Percentiles rank a stretch among this genome's conserved stretches.
Conservation (phyloP, 2,329 filamentous ascomycete genomes). For the Monosporascus sp. region DNA sequence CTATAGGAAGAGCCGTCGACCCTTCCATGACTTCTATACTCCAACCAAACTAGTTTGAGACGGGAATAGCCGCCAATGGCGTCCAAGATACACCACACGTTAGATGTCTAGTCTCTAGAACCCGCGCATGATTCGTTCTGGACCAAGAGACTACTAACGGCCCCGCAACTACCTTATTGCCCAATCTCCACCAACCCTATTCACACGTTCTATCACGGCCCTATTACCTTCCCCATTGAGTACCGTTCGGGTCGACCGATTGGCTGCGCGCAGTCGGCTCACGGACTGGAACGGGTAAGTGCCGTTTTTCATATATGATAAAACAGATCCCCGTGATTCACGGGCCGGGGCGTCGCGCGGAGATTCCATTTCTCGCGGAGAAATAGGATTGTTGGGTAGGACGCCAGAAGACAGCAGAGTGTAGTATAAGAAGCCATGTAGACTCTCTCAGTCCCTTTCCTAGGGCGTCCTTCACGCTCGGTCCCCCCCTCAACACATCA, state of each 20-base stretch:
- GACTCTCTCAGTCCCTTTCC: background rate
- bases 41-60: no score
- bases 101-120: background rate
- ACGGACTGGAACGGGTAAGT: slow-evolving; percentile 14
- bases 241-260: slow-evolving; percentile 1
- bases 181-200: slow-evolving; percentile 20
- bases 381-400: background rate
- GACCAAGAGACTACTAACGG: background rate
- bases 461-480: background rate
- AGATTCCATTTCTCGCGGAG: background rate
- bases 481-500: background rate
- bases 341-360: background rate
- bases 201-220: slow-evolving; percentile 16
- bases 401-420: background rate
- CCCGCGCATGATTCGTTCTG: background rate
- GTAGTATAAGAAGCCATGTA: background rate
- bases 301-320: slow-evolving; percentile 1
- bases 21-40: no score
- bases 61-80: background rate
- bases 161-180: slow-evolving; percentile 8
- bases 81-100: background rate
- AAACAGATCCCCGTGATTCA: background rate
- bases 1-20: no score
- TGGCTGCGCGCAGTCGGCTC: slow-evolving; percentile 11
- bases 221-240: slow-evolving; percentile 20